phyloP scores from a whole-genome alignment of 225 moss, liverwort and hornwort species.

The Physcomitrium patens region DNA sequence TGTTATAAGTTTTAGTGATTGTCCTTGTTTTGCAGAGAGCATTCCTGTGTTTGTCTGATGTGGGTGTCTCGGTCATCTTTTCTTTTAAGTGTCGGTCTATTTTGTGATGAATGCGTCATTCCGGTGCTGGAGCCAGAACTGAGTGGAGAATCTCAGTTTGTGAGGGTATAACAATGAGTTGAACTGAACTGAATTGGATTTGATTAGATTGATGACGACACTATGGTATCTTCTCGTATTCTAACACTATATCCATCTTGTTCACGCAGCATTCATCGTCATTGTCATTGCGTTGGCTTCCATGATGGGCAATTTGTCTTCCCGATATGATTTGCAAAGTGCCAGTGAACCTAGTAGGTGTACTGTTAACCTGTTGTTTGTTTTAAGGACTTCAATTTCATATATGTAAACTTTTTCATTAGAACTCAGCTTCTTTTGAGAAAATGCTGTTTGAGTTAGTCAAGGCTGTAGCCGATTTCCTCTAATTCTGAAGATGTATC shows the following conservation, averaged over 20 bases:
- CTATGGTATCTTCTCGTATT: too few relatives aligned
- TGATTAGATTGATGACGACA: too few relatives aligned
- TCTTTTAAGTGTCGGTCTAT: too few relatives aligned
- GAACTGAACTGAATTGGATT: too few relatives aligned
- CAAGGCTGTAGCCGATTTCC: background rate
- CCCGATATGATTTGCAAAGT: constrained; percentile 23
- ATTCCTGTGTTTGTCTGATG: too few relatives aligned
- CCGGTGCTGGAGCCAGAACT: too few relatives aligned
- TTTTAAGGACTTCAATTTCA: background rate
- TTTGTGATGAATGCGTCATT: too few relatives aligned
- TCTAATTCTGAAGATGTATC: background rate
- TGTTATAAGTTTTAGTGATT: too few relatives aligned
- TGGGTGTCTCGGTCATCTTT: too few relatives aligned
- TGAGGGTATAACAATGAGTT: too few relatives aligned
- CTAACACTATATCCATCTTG: background rate
- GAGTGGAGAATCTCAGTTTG: too few relatives aligned
- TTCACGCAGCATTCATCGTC: constrained; percentile 38
- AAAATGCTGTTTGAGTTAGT: background rate
- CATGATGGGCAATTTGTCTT: constrained; percentile 49
- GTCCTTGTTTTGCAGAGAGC: too few relatives aligned
- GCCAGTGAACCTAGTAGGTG: constrained; percentile 25
- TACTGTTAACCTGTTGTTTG: background rate
- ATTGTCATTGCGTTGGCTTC: constrained; percentile 47
- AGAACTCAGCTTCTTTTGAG: background rate
- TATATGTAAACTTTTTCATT: background rate